Conservation (phyloP, 805 yeast genomes). For the Ogataea salicorniae region DNA sequence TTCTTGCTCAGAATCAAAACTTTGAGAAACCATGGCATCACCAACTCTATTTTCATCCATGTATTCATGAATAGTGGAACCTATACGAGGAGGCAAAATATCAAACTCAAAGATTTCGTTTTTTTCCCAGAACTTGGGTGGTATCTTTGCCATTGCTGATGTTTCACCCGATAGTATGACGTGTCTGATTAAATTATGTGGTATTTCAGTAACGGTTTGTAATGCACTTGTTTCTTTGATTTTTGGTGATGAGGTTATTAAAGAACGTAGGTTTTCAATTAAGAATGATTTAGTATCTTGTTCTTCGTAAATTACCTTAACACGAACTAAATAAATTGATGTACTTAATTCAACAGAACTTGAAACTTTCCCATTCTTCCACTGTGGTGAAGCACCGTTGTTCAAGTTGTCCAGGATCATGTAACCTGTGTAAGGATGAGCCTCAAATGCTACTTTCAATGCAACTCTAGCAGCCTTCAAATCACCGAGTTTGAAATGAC, state of each 20-base stretch:
- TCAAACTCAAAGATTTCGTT: conserved; percentile 67
- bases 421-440: conserved; percentile 55
- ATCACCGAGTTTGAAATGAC: conserved; percentile 42
- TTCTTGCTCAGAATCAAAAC: conserved; percentile 22
- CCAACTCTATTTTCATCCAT: conserved; percentile 44
- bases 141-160: conserved; percentile 65
- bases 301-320: conserved; percentile 50
- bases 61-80: conserved; percentile 39
- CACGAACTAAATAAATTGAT: conserved; percentile 57
- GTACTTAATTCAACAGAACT: conserved; percentile 38
- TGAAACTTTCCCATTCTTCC: conserved; percentile 25
- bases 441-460: conserved; percentile 44
- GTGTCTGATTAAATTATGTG: conserved; percentile 60
- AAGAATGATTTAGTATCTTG: conserved; percentile 39
- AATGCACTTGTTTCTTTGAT: conserved; percentile 11
- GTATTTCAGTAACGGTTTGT: conserved; percentile 35
- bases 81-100: conserved; percentile 58
- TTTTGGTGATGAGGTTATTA: conserved; percentile 17
- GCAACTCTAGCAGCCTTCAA: conserved; percentile 40
- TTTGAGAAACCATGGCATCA: conserved; percentile 30
- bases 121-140: conserved; percentile 53
- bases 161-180: conserved; percentile 68
- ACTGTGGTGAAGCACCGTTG: conserved; percentile 19
- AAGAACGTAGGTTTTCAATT: conserved; percentile 10
- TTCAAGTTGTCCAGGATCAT: conserved; percentile 46